Evolutionary conservation across 148 eudicot genomes (phyloP), one percentile per base, ranked within the genome.

Genomic region (Salicornia ramosissima): DNA sequence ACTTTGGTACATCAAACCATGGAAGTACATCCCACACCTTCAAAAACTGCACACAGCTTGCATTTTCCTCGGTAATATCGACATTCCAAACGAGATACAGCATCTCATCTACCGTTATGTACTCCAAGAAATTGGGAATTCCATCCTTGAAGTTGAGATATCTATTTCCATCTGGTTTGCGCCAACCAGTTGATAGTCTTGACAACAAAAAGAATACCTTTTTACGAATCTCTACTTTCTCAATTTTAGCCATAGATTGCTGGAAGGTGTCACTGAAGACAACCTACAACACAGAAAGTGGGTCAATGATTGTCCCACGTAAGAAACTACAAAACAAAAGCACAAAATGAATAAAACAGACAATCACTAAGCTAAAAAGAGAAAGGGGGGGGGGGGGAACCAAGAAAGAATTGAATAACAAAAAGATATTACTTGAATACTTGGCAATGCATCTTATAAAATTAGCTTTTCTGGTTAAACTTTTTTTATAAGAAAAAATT

Each of bases 11-110:
- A 16, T 69, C 73, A 26, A 19, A 56, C 64, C 52, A 55, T 40
- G 73, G 53, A 69, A 69, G 73, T 56, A 57, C 62, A 69, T 69
- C 73, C 53, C 73, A 69, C 0, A 69, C 53, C 34, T 55, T 69
- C 36, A 69, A 29, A 28, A 56, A 39, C 64, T 69, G 73, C 40
- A 69, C 39, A 11, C 42, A 57, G 16, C 42, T 69, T 16, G 51
- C 57, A 42, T 43, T 69, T 13, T 69, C 73, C 26, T 69, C 73
- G 26, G 43, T 28, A 18, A 69, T 40, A 57, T 69, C 64, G 15
- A 69, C 64, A 43, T n/a, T 69, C 73, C 73, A 69, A 29, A 69
- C 26, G 24, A 69, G 64, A 42, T 14, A 56, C 1, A 40, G 18
- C 28, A 9, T 29, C 19, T 29, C 64, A 42, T 56, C 64, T 25